phyloP scores from a whole-genome alignment of 176 grass and related monocot species.

The Carex myosuroides region DNA sequence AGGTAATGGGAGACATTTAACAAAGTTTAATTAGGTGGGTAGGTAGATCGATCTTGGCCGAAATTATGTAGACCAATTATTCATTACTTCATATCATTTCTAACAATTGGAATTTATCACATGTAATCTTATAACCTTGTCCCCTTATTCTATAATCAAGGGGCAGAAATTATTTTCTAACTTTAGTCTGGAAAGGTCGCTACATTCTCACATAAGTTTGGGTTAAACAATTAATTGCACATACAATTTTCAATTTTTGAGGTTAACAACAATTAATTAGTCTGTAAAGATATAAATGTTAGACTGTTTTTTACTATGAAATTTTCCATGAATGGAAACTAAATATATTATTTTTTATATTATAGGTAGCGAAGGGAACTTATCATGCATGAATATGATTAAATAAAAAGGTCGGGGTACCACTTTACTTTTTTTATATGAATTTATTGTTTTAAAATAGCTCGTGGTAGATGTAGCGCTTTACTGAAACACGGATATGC shows the following conservation, averaged over 20 bases:
- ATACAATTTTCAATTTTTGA: background rate
- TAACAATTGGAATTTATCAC: constrained; percentile 6
- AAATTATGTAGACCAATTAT: constrained; percentile 3
- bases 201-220: background rate
- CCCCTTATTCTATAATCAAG: background rate
- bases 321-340: too few species aligned
- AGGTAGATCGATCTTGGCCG: constrained; percentile 18
- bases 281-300: background rate
- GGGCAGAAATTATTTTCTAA: background rate
- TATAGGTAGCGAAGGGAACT: background rate
- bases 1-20: constrained; percentile 20
- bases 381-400: background rate
- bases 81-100: background rate
- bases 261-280: background rate
- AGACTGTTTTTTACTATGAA: background rate
- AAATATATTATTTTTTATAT: background rate
- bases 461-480: background rate
- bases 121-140: constrained; percentile 20
- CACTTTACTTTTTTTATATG: background rate
- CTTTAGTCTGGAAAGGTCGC: background rate
- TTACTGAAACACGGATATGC: constrained; percentile 9
- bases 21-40: constrained; percentile 7
- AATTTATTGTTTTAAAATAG: background rate
- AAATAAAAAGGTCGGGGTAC: background rate
- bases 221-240: background rate